Percentiles rank a stretch among this genome's conserved stretches.
Conservation (phyloP, 768 basidiomycete genomes). For the Termitomyces sp. region DNA sequence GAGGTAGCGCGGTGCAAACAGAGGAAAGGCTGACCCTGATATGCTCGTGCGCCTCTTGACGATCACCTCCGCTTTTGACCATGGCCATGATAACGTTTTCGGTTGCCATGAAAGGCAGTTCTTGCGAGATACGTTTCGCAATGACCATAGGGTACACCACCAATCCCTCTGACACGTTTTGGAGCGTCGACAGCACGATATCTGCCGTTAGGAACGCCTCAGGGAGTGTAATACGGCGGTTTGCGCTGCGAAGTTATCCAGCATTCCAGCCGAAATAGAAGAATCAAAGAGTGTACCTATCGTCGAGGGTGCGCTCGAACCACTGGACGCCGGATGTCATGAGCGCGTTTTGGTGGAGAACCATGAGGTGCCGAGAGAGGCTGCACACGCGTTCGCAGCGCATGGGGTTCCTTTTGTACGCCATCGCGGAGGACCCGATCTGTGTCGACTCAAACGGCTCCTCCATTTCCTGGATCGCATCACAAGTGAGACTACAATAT, state of each 20-base stretch:
- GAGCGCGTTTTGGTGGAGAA: conserved; percentile 90
- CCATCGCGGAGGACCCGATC: conserved; percentile 97
- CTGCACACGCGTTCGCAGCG: conserved; percentile 96
- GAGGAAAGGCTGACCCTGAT: conserved; percentile 55
- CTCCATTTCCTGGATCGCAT: conserved; percentile 71
- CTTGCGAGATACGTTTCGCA: conserved; percentile 83
- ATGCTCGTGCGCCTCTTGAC: conserved; percentile 96
- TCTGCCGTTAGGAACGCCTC: conserved; percentile 97
- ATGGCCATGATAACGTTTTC: conserved; percentile 99
- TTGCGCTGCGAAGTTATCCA: conserved; percentile 53
- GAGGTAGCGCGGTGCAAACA: not conserved
- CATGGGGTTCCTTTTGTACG: conserved; percentile 99
- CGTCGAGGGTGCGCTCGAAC: conserved; percentile 98
- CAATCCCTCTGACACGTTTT: conserved; percentile 96
- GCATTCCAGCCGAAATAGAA: not conserved
- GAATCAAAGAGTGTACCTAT: conserved; percentile 50
- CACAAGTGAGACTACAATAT: not conserved
- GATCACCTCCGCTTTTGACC: conserved; percentile 90
- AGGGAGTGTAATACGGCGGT: conserved; percentile 92
- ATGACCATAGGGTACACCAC: conserved; percentile 99
- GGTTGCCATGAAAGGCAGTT: conserved; percentile 99
- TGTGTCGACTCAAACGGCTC: conserved; percentile 99
- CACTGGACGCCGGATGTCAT: conserved; percentile 96
- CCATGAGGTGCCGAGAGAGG: conserved; percentile 93
- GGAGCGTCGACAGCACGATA: conserved; percentile 90